A percentile compares a stretch with the other conserved stretches of the same genome.
Conservation (phyloP, 1,284 basidiomycete genomes). For the Mycena citricolor region DNA sequence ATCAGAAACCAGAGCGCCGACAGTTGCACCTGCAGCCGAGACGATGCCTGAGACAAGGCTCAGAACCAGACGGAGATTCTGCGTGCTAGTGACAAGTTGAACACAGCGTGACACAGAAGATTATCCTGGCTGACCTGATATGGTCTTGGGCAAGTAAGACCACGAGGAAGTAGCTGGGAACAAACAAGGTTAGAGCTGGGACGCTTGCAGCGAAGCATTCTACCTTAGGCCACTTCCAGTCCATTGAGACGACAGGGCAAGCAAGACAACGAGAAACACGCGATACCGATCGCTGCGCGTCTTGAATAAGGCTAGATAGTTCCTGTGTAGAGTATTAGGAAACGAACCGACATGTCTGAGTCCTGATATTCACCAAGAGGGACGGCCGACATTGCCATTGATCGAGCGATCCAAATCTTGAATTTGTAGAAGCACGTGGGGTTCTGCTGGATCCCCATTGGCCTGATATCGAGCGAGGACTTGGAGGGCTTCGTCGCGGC, state of each 20-base stretch:
- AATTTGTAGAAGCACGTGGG: constrained; percentile 49
- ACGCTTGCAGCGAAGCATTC: not conserved
- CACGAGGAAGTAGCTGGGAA: constrained; percentile 41
- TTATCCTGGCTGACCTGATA: constrained; percentile 30
- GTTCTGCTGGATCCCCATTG: constrained; percentile 43
- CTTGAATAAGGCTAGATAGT: constrained; percentile 47
- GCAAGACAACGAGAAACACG: constrained; percentile 46
- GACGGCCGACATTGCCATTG: constrained; percentile 52
- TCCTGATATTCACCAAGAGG: constrained; percentile 43
- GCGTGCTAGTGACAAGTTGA: constrained; percentile 24
- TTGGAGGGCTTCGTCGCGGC: constrained; percentile 44
- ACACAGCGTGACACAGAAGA: too few species aligned
- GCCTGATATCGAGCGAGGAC: constrained; percentile 56
- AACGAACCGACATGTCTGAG: not conserved
- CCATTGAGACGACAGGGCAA: constrained; percentile 56
- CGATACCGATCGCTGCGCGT: constrained; percentile 46
- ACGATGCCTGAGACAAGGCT: constrained; percentile 55
- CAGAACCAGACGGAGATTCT: constrained; percentile 48
- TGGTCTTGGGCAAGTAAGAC: constrained; percentile 40
- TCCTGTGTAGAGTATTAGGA: constrained; percentile 34
- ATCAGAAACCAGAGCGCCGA: constrained; percentile 47
- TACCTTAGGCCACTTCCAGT: constrained; percentile 47
- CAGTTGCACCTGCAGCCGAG: constrained; percentile 48
- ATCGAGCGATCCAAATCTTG: constrained; percentile 56
- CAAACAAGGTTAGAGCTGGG: not conserved